Percentiles rank a stretch among this genome's conserved stretches.
Evolutionary conservation across 192 early-diverging fungal species (phyloP).

Genomic region (Mortierella claussenii): DNA sequence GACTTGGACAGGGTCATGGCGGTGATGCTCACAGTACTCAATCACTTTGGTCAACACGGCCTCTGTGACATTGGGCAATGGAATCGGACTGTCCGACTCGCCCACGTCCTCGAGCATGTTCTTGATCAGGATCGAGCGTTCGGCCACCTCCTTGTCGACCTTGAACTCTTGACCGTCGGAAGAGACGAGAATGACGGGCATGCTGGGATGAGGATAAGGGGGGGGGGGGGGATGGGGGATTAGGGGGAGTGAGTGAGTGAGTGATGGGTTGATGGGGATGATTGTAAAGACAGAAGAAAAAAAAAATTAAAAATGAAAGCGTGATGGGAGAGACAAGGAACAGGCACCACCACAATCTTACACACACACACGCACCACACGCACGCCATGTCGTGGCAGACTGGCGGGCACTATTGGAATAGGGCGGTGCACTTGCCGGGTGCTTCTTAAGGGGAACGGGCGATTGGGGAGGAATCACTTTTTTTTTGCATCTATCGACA

Average conservation of each 20-base stretch:
- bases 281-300: background rate
- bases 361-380: no score
- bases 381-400: no score
- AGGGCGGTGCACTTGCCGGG: no score
- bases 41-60: slow-evolving; percentile 84
- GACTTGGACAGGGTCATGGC: slow-evolving; percentile 71
- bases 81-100: slow-evolving; percentile 74
- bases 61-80: slow-evolving; percentile 80
- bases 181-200: slow-evolving; percentile 66
- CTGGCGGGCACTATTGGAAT: no score
- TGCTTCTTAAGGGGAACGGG: background rate
- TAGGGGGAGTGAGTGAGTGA: slow-evolving; percentile 6
- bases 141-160: slow-evolving; percentile 74
- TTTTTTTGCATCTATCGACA: no score
- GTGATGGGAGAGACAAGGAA: background rate
- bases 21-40: slow-evolving; percentile 86
- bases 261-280: background rate
- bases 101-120: slow-evolving; percentile 85
- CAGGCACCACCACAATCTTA: no score
- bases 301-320: background rate
- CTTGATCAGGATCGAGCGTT: slow-evolving; percentile 80
- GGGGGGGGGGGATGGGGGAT: background rate
- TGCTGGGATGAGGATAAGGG: slow-evolving; percentile 1
- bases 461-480: no score
- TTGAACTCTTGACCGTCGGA: slow-evolving; percentile 72